Base-by-base conservation (phyloP, 805 yeast species). In the Scheffersomyces amazonensis region DNA sequence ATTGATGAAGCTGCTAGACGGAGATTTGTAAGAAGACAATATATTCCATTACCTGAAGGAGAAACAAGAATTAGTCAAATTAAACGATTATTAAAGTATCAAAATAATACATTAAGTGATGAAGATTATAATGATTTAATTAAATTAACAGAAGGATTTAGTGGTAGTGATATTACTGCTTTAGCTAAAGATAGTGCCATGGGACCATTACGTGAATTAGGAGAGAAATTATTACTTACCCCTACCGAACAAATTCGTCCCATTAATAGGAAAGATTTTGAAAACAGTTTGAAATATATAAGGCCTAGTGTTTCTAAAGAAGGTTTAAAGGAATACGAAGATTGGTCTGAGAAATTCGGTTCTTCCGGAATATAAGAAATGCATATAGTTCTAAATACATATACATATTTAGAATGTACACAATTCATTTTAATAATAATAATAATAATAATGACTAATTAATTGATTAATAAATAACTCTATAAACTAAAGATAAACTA, bases 1-100 rank as follows among this genome's bases (percentile, higher is more conserved):
- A 89, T 87, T 43, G 99, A 91, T 60, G 98, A 93, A 54, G 97
- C 97, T 2, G 97, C 98, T 1, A 71, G 97, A 52, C 76, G 98
- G 58, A 73, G 98, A 45, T 91, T 91, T 62, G 95, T 87, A 5
- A 77, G 95, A 52, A 71, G 97, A 36, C 95, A 87, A 54, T 90
- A 93, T 61, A 90, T 93, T 38, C 98, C 98, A 3, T 67, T 93
- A 32, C 98, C 99, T 0, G 98, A 90, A 55, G 75, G 69, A 17
- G 90, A 83, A 48, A 88, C 97, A 2, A 68, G 98, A 40, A 64
- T 71, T 35, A 75, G 76, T 3, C 97, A 91, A 54, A 66, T 91
- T 16, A 57, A 62, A 36, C 83, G 81, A 51, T 72, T 91, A 34
- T 55, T 91, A 44, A 64, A 76, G 13, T 76, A 81, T 53, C 96